Base-by-base conservation (phyloP, 2,329 filamentous ascomycete species). In the Chrysoporthe puriensis region DNA sequence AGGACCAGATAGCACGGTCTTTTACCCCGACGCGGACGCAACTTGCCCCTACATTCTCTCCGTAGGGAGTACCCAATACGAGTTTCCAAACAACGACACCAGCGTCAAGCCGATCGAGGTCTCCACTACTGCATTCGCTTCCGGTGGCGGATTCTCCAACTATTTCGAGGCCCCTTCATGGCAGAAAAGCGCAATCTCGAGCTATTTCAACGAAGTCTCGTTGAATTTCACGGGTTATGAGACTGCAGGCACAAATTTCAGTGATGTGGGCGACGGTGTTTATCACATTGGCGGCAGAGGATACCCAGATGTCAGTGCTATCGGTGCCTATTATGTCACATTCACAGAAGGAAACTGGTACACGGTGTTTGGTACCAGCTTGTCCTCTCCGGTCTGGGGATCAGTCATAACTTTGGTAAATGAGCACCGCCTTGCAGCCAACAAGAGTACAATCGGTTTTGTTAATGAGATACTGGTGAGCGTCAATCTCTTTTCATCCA, bases 371-470 rank as follows among this genome's bases (percentile, higher is more conserved):
- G 85, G 85, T 14, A 87, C 85, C 4, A 84, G 81, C 62, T 82
- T 84, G 8, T 80, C 80, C 2, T 74, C 82, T 43, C 85, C 85
- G 0, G 80, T 84, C 1, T 82, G 83, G 70, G 83, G 80, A 0
- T 75, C 80, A 0, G 78, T 85, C 50, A 72, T 87, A 40, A 86
- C 82, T 1, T 72, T 84, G 70, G 77, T 86, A 46, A 85, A 85
- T 69, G 84, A 86, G 73, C 82, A 82, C 72, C 75, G 84, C 32
- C 72, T 85, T 34, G 77, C 78, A 8, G 76, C 73, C 0, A 80
- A 80, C 2, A 85, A 85, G 74, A 74, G 77, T 5, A 75, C 83
- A 0, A 78, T 87, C 13, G 85, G 84, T 0, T 86, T 86, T 70
- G 74, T 86, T 26, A 84, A 86, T 62, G 84, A 81, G 0, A 79